phyloP scores from a whole-genome alignment of 228 moss, liverwort and hornwort species.

The Sphagnum magellanicum region DNA sequence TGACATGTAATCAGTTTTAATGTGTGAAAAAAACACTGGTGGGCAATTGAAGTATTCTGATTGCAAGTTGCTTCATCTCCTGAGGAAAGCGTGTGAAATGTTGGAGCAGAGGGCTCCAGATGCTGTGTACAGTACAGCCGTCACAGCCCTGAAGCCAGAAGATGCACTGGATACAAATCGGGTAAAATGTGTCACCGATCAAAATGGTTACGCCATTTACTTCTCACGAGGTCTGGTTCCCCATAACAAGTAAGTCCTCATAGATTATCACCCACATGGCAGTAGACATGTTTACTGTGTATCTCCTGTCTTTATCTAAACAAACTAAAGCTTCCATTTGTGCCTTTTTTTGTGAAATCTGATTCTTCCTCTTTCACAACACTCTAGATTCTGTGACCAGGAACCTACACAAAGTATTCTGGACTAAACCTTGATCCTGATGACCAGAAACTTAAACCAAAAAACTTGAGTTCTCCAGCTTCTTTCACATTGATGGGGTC shows the following conservation, averaged over 20 bases:
- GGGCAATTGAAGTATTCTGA: not conserved
- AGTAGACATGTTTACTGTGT: too few relatives aligned
- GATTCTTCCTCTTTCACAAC: too few relatives aligned
- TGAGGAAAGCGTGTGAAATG: not conserved
- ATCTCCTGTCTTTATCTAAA: too few relatives aligned
- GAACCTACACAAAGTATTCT: too few relatives aligned
- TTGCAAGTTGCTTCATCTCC: too few relatives aligned
- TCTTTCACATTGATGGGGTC: not conserved
- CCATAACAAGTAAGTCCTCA: constrained; percentile 67
- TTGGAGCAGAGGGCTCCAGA: constrained; percentile 68
- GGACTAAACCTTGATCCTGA: not conserved
- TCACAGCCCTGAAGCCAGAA: constrained; percentile 61
- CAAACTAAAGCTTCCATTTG: too few relatives aligned
- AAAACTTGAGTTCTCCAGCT: not conserved
- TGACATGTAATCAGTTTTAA: not conserved
- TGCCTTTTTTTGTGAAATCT: too few relatives aligned
- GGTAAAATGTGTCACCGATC: constrained; percentile 87
- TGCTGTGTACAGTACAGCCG: constrained; percentile 88
- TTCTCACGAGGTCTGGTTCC: constrained; percentile 94
- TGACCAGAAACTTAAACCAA: too few relatives aligned
- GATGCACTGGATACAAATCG: constrained; percentile 72
- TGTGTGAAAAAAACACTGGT: not conserved
- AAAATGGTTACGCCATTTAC: constrained; percentile 80
- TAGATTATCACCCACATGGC: not conserved
- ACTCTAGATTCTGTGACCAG: too few relatives aligned